These are phyloP conservation scores for Talaromyces sp. DNA, from an alignment of 2,329 filamentous ascomycete species.

Conservation along the genomic window DNA sequence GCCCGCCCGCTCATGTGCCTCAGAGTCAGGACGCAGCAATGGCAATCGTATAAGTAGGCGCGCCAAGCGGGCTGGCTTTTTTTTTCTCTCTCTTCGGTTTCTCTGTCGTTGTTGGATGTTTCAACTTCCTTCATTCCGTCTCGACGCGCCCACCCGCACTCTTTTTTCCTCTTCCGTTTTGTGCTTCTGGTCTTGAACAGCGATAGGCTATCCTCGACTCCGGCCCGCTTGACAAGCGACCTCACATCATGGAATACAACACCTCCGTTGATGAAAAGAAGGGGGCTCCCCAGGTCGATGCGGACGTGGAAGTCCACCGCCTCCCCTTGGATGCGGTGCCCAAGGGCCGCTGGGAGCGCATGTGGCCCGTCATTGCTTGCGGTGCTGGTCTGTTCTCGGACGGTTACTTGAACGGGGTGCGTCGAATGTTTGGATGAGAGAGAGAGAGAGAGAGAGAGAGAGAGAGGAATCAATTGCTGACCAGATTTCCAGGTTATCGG, in stretches of 20 bases:
- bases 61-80: neutral
- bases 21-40: no score
- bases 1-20: neutral
- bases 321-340: constrained; percentile 21
- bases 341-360: constrained; percentile 48
- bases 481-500: constrained; percentile 63
- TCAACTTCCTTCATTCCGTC: neutral
- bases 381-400: constrained; percentile 88
- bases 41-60: no score
- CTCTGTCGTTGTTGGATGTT: neutral
- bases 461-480: neutral
- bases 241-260: neutral
- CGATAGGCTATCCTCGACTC: neutral
- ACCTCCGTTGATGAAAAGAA: constrained; percentile 8
- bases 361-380: constrained; percentile 77
- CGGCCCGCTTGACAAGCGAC: neutral
- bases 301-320: constrained; percentile 18
- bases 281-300: constrained; percentile 10
- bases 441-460: neutral
- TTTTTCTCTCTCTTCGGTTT: neutral
- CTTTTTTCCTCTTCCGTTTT: neutral
- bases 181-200: neutral
- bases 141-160: neutral
- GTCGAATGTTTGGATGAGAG: constrained; percentile 13
- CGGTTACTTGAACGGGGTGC: constrained; percentile 83